phyloP scores from a whole-genome alignment of 345 rosid genomes.

The Schrenkiella parvula region DNA sequence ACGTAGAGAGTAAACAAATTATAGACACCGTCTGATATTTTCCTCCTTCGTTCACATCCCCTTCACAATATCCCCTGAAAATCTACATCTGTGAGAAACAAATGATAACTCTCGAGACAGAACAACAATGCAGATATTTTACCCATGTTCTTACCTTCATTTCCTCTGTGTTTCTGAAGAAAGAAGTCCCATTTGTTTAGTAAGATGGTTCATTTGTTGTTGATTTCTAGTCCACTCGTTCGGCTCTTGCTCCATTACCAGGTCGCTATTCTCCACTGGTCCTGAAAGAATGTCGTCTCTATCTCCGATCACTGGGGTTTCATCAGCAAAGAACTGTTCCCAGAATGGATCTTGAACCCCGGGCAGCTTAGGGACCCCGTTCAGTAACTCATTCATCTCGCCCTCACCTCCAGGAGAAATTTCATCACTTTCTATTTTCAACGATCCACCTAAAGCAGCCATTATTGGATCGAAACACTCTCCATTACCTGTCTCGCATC shows the following conservation, averaged over 20 bases:
- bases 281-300: conserved; percentile 47
- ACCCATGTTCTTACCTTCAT: conserved; percentile 26
- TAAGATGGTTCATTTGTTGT: conserved; percentile 54
- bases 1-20: background rate
- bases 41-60: background rate
- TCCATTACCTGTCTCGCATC: conserved; percentile 37
- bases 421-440: conserved; percentile 34
- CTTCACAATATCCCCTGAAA: background rate
- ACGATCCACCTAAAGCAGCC: conserved; percentile 36
- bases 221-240: conserved; percentile 40
- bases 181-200: conserved; percentile 75
- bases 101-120: background rate
- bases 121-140: background rate
- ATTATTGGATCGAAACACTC: conserved; percentile 45
- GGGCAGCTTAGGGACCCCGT: conserved; percentile 53
- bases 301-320: conserved; percentile 47
- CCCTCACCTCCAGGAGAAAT: conserved; percentile 41
- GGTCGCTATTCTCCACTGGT: conserved; percentile 36
- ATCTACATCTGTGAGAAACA: conserved; percentile 11
- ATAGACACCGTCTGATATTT: background rate
- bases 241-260: conserved; percentile 33
- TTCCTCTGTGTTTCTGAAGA: conserved; percentile 39
- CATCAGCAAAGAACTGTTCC: conserved; percentile 57
- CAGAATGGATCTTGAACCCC: conserved; percentile 56
- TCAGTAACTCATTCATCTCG: conserved; percentile 43